A percentile compares a stretch with the other conserved stretches of the same genome.
phyloP scores from a whole-genome alignment of 768 basidiomycete genomes.

The Naganishia randhawae region DNA sequence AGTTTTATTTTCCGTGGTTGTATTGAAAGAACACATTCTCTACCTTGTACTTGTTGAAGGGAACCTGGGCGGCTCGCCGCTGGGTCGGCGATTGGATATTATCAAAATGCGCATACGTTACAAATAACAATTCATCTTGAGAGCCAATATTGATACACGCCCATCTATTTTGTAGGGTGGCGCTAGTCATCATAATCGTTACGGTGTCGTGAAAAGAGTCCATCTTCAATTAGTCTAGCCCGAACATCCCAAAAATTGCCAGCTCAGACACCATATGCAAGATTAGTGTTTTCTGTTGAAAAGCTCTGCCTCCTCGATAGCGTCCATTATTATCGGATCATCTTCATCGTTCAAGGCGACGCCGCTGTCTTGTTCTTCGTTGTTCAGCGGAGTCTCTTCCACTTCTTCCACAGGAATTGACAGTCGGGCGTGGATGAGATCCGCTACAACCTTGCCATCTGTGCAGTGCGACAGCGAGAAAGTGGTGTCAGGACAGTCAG shows the following conservation, averaged over 20 bases:
- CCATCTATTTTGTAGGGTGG: constrained; percentile 3
- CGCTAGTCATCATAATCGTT: not conserved
- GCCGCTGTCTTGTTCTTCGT: not conserved
- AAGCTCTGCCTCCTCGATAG: constrained; percentile 18
- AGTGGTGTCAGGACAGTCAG: not conserved
- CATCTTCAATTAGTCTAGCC: not conserved
- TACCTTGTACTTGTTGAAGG: no score
- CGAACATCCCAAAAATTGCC: not conserved
- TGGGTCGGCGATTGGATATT: no score
- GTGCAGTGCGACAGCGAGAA: not conserved
- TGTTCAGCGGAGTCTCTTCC: constrained; percentile 15
- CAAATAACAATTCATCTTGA: not conserved
- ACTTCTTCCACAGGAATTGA: constrained; percentile 26
- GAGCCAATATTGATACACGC: not conserved
- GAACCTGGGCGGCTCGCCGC: no score
- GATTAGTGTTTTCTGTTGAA: not conserved
- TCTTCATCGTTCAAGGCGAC: constrained; percentile 23
- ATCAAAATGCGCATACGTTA: no score
- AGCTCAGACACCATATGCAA: not conserved
- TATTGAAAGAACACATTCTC: no score
- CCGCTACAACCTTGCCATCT: constrained; percentile 31
- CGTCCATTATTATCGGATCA: constrained; percentile 26
- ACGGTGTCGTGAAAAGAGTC: constrained; percentile 5
- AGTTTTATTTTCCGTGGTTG: not conserved
- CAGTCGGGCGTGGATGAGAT: constrained; percentile 29